phyloP scores from a whole-genome alignment of 2,329 filamentous ascomycete genomes.

The Fusarium proliferatum region DNA sequence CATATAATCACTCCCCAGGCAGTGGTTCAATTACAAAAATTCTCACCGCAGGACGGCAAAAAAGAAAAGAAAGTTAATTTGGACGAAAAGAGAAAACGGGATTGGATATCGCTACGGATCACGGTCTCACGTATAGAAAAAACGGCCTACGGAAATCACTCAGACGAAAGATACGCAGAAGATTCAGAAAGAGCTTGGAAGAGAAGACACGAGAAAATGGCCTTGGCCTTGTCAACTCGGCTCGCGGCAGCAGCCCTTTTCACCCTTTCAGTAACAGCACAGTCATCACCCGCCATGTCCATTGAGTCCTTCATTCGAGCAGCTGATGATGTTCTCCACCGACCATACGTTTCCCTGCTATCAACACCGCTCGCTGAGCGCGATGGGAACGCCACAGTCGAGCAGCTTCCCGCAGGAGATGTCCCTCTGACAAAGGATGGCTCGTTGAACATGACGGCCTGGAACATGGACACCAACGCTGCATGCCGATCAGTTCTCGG shows the following conservation, averaged over 20 bases:
- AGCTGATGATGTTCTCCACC: conserved; percentile 47
- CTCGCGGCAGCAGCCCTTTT: conserved; percentile 34
- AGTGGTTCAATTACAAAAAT: conserved; percentile 11
- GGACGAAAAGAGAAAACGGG: background rate
- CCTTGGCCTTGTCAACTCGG: conserved; percentile 33
- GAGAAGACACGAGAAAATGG: conserved; percentile 27
- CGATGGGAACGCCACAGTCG: conserved; percentile 29
- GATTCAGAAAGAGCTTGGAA: conserved; percentile 8
- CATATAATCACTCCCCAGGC: conserved; percentile 4
- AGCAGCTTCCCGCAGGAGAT: conserved; percentile 36
- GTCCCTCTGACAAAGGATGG: conserved; percentile 55
- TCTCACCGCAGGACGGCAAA: conserved; percentile 39
- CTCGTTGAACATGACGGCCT: conserved; percentile 64
- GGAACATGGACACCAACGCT: conserved; percentile 64
- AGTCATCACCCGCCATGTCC: conserved; percentile 7
- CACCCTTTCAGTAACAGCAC: conserved; percentile 35
- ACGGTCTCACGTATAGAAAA: conserved; percentile 9
- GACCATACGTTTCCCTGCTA: conserved; percentile 44
- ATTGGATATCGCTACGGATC: conserved; percentile 4
- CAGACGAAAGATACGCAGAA: conserved; percentile 8
- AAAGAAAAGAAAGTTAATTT: background rate
- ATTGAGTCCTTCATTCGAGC: conserved; percentile 38
- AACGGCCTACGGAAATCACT: conserved; percentile 1
- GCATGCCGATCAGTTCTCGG: conserved; percentile 70
- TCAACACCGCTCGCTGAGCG: conserved; percentile 30